A percentile compares a stretch with the other conserved stretches of the same genome.
phyloP scores from a whole-genome alignment of 345 rosid genomes.

The Eucalyptus fibrosa region DNA sequence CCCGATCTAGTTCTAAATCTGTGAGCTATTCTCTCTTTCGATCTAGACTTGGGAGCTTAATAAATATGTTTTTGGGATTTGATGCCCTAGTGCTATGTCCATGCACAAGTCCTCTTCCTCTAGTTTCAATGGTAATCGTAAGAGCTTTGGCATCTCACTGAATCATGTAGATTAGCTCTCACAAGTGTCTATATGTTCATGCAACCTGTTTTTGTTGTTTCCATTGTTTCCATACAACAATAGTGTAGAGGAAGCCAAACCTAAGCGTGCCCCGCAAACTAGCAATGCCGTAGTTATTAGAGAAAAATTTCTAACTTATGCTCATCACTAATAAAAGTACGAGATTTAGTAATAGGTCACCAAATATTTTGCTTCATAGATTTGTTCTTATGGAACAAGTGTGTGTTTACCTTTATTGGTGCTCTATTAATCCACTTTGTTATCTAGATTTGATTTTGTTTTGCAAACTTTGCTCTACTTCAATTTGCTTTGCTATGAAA shows the following conservation, averaged over 20 bases:
- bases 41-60: not conserved
- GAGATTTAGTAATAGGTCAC: accelerated
- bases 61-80: not conserved
- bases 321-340: not conserved
- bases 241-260: not conserved
- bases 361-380: not conserved
- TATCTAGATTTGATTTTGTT: not conserved
- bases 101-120: not conserved
- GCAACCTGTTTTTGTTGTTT: not conserved
- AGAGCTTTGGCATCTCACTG: not conserved
- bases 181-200: no score
- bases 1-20: not conserved
- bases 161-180: not conserved
- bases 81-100: not conserved
- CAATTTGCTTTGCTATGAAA: not conserved
- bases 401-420: no score
- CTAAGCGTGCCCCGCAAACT: not conserved
- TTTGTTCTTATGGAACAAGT: not conserved
- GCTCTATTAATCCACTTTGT: not conserved
- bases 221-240: not conserved
- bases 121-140: not conserved
- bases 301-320: not conserved
- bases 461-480: not conserved
- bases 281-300: not conserved
- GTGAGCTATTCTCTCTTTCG: not conserved